Evolutionary conservation across 2,329 filamentous ascomycete genomes (phyloP).

Genomic region (Tolypocladium cylindrosporum): DNA sequence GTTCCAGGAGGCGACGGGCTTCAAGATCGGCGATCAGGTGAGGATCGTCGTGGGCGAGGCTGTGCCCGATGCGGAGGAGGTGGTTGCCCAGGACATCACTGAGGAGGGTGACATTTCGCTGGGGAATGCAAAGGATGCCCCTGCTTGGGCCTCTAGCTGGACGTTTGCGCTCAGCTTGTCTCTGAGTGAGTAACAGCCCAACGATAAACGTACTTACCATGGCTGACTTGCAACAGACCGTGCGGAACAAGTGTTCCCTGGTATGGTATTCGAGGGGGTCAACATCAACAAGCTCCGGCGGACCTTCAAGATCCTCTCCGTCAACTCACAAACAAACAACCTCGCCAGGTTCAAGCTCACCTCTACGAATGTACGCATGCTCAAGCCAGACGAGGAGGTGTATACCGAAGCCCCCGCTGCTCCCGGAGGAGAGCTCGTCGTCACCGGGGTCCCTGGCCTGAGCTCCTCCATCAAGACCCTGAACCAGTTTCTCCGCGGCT

Average conservation of each 20-base stretch:
- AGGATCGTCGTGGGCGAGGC: conserved; percentile 47
- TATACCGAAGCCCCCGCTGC: conserved; percentile 7
- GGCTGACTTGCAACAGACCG: conserved; percentile 29
- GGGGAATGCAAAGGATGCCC: conserved; percentile 16
- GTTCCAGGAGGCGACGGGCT: conserved; percentile 60
- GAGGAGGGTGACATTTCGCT: conserved; percentile 21
- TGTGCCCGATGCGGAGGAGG: conserved; percentile 43
- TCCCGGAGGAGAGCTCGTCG: conserved; percentile 24
- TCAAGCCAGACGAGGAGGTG: conserved; percentile 17
- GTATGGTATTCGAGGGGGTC: conserved; percentile 59
- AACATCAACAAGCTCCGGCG: conserved; percentile 18
- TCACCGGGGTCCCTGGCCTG: conserved; percentile 58
- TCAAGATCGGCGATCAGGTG: conserved; percentile 60
- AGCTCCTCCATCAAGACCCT: conserved; percentile 52
- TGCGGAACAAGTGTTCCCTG: conserved; percentile 59
- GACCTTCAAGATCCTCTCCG: conserved; percentile 43
- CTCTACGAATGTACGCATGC: conserved; percentile 27
- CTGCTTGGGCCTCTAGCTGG: conserved; percentile 29
- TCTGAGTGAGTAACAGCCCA: conserved; percentile 16
- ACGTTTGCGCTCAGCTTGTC: conserved; percentile 21
- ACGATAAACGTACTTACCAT: not conserved
- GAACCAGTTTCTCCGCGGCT: conserved; percentile 54
- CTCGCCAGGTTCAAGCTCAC: conserved; percentile 33
- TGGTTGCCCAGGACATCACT: conserved; percentile 52
- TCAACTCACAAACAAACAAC: conserved; percentile 39